A percentile compares a stretch with the other conserved stretches of the same genome.
Evolutionary conservation across 495 filamentous ascomycete genomes (phyloP).

Genomic region (Delitschia confertaspora): DNA sequence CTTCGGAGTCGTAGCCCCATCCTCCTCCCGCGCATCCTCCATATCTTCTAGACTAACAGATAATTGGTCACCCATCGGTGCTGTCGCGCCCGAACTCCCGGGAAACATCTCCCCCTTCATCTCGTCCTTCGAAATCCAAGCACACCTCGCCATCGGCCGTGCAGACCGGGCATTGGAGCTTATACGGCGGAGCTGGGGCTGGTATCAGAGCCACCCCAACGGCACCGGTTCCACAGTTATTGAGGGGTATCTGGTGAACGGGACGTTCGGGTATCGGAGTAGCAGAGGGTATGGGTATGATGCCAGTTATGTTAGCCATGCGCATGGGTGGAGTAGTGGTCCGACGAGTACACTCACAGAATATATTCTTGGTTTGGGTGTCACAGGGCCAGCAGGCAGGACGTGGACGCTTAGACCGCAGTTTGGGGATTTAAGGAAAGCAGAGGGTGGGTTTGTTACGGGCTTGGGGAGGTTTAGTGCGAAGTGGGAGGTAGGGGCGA

Average conservation of each 20-base stretch:
- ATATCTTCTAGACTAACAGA: constrained; percentile 28
- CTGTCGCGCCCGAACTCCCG: constrained; percentile 29
- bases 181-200: constrained; percentile 32
- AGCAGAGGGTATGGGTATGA: constrained; percentile 35
- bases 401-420: constrained; percentile 29
- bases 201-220: constrained; percentile 35
- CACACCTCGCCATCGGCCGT: constrained; percentile 27
- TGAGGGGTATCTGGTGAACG: constrained; percentile 32
- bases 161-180: constrained; percentile 31
- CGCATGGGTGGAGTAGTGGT: constrained; percentile 34
- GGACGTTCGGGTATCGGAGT: constrained; percentile 29
- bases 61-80: constrained; percentile 33
- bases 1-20: constrained; percentile 23
- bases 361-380: constrained; percentile 27
- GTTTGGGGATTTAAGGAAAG: constrained; percentile 28
- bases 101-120: constrained; percentile 34
- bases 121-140: constrained; percentile 32
- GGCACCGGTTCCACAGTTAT: constrained; percentile 32
- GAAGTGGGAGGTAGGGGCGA: constrained; percentile 20
- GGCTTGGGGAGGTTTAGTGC: constrained; percentile 23
- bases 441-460: constrained; percentile 32
- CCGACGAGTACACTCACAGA: constrained; percentile 31
- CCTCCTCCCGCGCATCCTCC: constrained; percentile 3
- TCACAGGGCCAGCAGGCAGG: constrained; percentile 16
- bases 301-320: constrained; percentile 28